phyloP scores from a whole-genome alignment of 345 rosid species.

The Eucalyptus leucophloia region DNA sequence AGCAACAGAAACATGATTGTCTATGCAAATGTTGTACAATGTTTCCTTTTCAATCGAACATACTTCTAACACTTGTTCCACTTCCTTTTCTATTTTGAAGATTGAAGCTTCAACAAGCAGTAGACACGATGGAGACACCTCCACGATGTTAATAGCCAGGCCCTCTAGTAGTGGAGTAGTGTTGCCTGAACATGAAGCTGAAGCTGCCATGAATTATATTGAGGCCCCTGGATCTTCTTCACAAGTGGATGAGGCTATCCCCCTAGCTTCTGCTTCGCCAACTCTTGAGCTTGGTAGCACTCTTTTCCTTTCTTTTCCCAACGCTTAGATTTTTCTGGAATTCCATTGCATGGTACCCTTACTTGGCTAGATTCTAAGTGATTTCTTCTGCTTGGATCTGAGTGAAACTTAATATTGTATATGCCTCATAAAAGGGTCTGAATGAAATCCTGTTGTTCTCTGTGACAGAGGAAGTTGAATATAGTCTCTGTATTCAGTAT shows the following conservation, averaged over 20 bases:
- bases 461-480: not conserved
- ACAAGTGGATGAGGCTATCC: not conserved
- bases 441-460: not conserved
- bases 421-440: not conserved
- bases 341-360: not conserved
- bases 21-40: not conserved
- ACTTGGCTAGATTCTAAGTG: not conserved
- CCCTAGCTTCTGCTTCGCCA: not conserved
- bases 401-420: not conserved
- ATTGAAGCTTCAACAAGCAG: not conserved
- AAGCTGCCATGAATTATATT: not conserved
- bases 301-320: not conserved
- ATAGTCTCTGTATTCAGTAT: not conserved
- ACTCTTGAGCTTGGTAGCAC: not conserved
- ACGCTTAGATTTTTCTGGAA: not conserved
- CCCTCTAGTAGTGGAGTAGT: not conserved
- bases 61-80: not conserved
- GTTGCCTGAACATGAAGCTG: not conserved
- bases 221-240: not conserved
- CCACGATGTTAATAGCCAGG: not conserved
- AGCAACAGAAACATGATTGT: not conserved
- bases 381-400: not conserved
- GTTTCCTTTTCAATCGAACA: not conserved
- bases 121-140: not conserved
- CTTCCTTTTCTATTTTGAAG: not conserved